Percentiles rank a stretch among this genome's conserved stretches.
phyloP scores from a whole-genome alignment of 2,329 filamentous ascomycete genomes.

The Neofusicoccum sp. region DNA sequence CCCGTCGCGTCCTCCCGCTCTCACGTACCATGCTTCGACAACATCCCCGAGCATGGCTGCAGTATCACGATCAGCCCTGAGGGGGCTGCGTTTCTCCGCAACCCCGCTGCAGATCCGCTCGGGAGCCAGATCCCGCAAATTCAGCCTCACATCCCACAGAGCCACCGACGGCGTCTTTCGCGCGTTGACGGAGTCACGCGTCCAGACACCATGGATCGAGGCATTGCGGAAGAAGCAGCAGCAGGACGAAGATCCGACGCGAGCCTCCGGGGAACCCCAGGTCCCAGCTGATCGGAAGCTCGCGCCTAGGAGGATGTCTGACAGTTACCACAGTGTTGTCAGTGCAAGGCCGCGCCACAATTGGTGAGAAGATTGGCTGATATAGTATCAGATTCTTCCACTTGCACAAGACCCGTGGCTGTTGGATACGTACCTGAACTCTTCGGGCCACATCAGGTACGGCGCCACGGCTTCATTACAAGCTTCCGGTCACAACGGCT shows the following conservation, averaged over 20 bases:
- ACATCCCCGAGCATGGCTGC: slow-evolving; percentile 8
- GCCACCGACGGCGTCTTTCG: slow-evolving; percentile 62
- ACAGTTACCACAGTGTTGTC: slow-evolving; percentile 70
- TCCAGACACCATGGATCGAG: slow-evolving; percentile 70
- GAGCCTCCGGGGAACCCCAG: slow-evolving; percentile 36
- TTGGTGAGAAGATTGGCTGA: slow-evolving; percentile 27
- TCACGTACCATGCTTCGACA: slow-evolving; percentile 1
- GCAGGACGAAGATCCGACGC: slow-evolving; percentile 34
- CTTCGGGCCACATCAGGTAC: slow-evolving; percentile 66
- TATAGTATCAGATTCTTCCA: slow-evolving; percentile 59
- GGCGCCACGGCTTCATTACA: neutral
- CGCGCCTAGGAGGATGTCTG: slow-evolving; percentile 68
- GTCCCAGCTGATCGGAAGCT: slow-evolving; percentile 57
- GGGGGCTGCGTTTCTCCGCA: neutral
- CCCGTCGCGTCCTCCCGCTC: neutral
- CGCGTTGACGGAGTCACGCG: slow-evolving; percentile 60
- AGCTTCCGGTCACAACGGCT: neutral
- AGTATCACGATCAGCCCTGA: neutral
- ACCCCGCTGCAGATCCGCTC: neutral
- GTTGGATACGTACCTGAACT: slow-evolving; percentile 76
- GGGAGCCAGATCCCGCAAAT: neutral
- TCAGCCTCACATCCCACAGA: slow-evolving; percentile 20
- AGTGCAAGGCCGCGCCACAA: slow-evolving; percentile 31
- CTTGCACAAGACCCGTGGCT: slow-evolving; percentile 76
- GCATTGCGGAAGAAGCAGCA: slow-evolving; percentile 59